Evolutionary conservation across 2,329 filamentous ascomycete genomes (phyloP).

Genomic region (Fusarium oligoseptatum): DNA sequence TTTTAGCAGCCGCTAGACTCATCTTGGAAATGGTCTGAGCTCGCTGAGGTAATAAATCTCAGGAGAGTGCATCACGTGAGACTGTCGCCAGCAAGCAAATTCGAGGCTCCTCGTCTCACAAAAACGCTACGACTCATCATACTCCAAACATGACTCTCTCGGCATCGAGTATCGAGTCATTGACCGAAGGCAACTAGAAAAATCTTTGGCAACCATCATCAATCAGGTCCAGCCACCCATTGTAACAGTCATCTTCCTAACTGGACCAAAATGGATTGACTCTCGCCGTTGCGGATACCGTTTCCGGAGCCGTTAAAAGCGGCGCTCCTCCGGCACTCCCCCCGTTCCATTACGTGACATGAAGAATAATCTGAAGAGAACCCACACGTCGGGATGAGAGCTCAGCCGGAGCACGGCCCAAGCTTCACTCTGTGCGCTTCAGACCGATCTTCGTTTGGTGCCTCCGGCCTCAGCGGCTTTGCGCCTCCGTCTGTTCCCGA

Average conservation of each 20-base stretch:
- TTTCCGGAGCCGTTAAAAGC: constrained; percentile 12
- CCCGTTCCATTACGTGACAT: constrained; percentile 10
- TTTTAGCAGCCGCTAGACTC: too few relatives aligned
- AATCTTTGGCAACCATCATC: not conserved
- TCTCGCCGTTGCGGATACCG: constrained; percentile 9
- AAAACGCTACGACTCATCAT: not conserved
- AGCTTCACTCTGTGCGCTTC: not conserved
- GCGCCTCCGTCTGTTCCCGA: not conserved
- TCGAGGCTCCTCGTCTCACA: not conserved
- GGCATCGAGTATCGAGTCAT: not conserved
- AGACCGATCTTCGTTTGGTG: not conserved
- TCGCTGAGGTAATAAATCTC: too few relatives aligned
- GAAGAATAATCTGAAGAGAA: constrained; percentile 15
- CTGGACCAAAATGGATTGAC: constrained; percentile 1
- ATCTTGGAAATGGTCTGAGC: too few relatives aligned
- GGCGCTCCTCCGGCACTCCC: constrained; percentile 8
- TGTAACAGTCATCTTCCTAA: not conserved
- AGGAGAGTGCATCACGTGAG: constrained; percentile 3
- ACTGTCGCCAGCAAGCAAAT: not conserved
- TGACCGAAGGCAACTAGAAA: not conserved
- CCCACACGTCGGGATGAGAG: constrained; percentile 3
- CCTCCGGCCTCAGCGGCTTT: constrained; percentile 1
- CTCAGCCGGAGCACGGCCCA: constrained; percentile 2
- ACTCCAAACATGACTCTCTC: not conserved
- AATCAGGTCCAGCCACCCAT: not conserved